A percentile compares a stretch with the other conserved stretches of the same genome.
These are phyloP conservation scores for Sporisorium sorghi DNA, from an alignment of 1,284 basidiomycete species.

Conservation along the genomic window DNA sequence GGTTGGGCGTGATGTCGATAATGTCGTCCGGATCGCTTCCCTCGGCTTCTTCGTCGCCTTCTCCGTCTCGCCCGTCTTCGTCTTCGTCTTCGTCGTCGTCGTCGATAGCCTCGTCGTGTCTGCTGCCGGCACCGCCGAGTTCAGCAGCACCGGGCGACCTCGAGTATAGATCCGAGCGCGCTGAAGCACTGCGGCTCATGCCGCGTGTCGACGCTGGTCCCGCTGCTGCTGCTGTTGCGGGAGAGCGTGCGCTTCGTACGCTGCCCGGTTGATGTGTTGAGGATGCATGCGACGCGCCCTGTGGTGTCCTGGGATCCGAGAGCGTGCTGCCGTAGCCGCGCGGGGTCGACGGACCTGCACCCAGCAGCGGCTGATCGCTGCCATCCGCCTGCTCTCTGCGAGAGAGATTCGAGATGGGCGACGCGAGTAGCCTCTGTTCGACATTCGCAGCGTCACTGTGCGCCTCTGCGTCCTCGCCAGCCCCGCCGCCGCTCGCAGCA, in stretches of 20 bases:
- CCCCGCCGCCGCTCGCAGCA: neutral
- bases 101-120: conserved; percentile 4
- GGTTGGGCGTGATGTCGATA: conserved; percentile 54
- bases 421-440: conserved; percentile 15
- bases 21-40: conserved; percentile 55
- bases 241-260: conserved; percentile 25
- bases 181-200: conserved; percentile 35
- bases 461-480: neutral
- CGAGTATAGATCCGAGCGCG: conserved; percentile 33
- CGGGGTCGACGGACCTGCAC: conserved; percentile 13
- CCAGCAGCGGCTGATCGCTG: conserved; percentile 32
- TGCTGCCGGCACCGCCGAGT: conserved; percentile 11
- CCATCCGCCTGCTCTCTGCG: conserved; percentile 9
- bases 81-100: conserved; percentile 24
- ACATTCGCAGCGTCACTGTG: conserved; percentile 15
- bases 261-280: conserved; percentile 12
- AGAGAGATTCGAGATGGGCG: conserved; percentile 20
- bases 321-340: conserved; percentile 36
- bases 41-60: conserved; percentile 32
- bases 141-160: conserved; percentile 36
- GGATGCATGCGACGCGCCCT: conserved; percentile 5
- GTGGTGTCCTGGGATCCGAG: conserved; percentile 26
- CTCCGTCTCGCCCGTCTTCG: conserved; percentile 14
- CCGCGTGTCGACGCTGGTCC: neutral
- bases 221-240: conserved; percentile 3